Base-by-base conservation (phyloP, 139 green algal species). In the Spirogloea muscicola region DNA sequence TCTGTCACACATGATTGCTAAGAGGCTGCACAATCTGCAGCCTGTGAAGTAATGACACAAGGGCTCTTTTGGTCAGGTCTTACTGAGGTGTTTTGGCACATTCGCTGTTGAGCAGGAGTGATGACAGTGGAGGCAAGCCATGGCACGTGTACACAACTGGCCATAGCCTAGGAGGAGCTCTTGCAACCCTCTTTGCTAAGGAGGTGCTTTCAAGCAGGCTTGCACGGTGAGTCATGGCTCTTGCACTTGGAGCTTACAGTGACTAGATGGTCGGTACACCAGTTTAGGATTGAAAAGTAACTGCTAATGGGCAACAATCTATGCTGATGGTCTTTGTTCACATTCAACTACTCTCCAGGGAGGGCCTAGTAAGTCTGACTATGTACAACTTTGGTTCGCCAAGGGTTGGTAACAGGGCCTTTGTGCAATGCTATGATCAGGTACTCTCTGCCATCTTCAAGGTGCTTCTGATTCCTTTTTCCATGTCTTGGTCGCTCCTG, bases 301-400 rank as follows among this genome's bases (percentile, higher is more conserved):
- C 49, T 27, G 33, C 57, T 43, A 31, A 21, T 4, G 31, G 5
- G 38, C 31, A 21, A 29, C 5, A 5, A n/a, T 3, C 55, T 31
- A 38, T 5, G 31, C 6, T 64, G 31, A 21, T 33, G 10, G 31
- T 33, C 57, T 34, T 33, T 34, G 25, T 33, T 64, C 4, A 5
- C 55, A 18, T 33, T 64, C n/a, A 31, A 21, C 55, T 16, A 31
- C 13, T 60, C 49, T 25, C 49, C 57, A 64, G 60, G 60, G 60
- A 68, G 34, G 38, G 39, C 16, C 29, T 31, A 27, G 57, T 61
- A 27, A n/a, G 36, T 16, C 6, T 85, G 29, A 70, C 27, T n/a
- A 77, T 86, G 38, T 84, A 73, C 70, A 86, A 72, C 27, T 86
- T 73, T 33, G 82, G 82, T 5, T 82, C 70, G 13, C 82, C 82